These are phyloP conservation scores for Epichloe festucae DNA, from an alignment of 2,329 filamentous ascomycete genomes.

Conservation along the genomic window DNA sequence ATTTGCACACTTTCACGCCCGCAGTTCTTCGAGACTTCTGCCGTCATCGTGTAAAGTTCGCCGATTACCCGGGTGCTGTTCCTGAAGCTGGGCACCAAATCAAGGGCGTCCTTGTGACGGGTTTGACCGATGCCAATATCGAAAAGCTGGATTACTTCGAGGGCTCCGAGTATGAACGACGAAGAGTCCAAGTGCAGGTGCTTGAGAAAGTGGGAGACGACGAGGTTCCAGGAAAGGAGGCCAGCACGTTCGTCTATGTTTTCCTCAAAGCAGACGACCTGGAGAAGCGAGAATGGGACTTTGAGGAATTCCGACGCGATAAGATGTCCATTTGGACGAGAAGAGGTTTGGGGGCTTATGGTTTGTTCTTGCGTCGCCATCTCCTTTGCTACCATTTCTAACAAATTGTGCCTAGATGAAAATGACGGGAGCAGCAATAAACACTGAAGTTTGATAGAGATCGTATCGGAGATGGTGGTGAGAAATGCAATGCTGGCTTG, in stretches of 20 bases:
- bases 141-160: slow-evolving; percentile 70
- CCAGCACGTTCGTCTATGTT: slow-evolving; percentile 51
- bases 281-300: slow-evolving; percentile 76
- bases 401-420: slow-evolving; percentile 9
- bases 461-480: no score
- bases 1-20: slow-evolving; percentile 52
- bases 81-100: slow-evolving; percentile 44
- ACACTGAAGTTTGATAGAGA: not conserved
- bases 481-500: not conserved
- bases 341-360: slow-evolving; percentile 31
- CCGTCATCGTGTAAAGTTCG: slow-evolving; percentile 52
- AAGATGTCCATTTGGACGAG: slow-evolving; percentile 48
- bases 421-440: slow-evolving; percentile 9
- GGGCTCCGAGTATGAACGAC: slow-evolving; percentile 56
- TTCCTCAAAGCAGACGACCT: slow-evolving; percentile 40
- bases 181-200: slow-evolving; percentile 40
- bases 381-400: not conserved
- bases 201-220: slow-evolving; percentile 26
- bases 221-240: slow-evolving; percentile 30
- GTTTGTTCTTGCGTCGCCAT: slow-evolving; percentile 16
- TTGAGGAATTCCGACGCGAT: slow-evolving; percentile 65
- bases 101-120: slow-evolving; percentile 63
- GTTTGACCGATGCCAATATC: slow-evolving; percentile 67
- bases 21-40: slow-evolving; percentile 64
- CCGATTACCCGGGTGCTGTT: slow-evolving; percentile 74